phyloP scores from a whole-genome alignment of 2,329 filamentous ascomycete species.

The Beauveria medogensis region DNA sequence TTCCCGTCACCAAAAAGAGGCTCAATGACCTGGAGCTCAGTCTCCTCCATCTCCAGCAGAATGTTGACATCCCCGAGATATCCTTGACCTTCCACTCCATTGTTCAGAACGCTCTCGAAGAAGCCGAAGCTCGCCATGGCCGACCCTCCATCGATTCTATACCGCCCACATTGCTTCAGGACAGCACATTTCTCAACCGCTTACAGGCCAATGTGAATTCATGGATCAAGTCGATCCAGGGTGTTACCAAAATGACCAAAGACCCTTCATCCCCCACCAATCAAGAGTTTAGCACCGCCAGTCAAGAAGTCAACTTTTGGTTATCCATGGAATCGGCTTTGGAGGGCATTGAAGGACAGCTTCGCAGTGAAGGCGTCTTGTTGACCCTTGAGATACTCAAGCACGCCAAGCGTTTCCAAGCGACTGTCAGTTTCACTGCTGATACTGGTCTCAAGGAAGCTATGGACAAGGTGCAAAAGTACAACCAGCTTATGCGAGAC shows the following conservation, averaged over 20 bases:
- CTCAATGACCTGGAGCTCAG: conserved; percentile 90
- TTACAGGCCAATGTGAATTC: conserved; percentile 89
- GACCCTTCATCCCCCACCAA: conserved; percentile 60
- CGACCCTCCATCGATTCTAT: conserved; percentile 75
- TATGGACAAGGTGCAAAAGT: conserved; percentile 93
- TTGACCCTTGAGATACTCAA: conserved; percentile 92
- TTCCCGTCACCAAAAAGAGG: conserved; percentile 95
- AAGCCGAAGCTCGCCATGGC: conserved; percentile 57
- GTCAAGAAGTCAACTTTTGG: conserved; percentile 99
- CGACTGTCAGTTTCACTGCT: conserved; percentile 90
- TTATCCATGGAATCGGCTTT: conserved; percentile 91
- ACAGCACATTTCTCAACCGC: conserved; percentile 88
- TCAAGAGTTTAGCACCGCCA: conserved; percentile 59
- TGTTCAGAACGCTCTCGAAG: conserved; percentile 76
- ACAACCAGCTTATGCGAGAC: conserved; percentile 97
- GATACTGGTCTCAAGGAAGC: conserved; percentile 96
- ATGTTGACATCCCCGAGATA: conserved; percentile 93
- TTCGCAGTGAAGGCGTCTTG: conserved; percentile 79
- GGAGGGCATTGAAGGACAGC: conserved; percentile 82
- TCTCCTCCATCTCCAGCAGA: conserved; percentile 87
- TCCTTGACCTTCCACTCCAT: conserved; percentile 81
- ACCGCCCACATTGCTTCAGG: conserved; percentile 65
- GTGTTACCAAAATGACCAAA: conserved; percentile 87
- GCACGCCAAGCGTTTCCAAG: conserved; percentile 95
- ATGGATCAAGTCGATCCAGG: conserved; percentile 98